Conservation (phyloP, 305 asterid genomes). For the Fraxinus ornus region DNA sequence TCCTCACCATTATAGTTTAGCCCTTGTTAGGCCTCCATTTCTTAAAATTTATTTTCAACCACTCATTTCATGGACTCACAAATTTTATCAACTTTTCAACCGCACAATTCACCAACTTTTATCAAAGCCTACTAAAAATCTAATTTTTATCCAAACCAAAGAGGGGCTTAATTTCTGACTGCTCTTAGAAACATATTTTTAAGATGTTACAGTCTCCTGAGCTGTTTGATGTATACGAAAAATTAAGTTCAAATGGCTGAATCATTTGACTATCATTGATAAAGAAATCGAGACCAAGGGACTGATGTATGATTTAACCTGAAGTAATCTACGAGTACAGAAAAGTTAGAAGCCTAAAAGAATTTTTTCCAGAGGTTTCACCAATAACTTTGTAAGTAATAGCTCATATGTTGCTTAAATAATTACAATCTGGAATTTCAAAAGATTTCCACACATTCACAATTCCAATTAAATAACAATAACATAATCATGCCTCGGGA, state of each 20-base stretch:
- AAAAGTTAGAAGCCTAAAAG: background rate
- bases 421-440: background rate
- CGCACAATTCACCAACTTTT: too few species aligned
- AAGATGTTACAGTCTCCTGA: background rate
- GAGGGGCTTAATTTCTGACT: background rate
- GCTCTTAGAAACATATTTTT: background rate
- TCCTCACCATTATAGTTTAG: background rate
- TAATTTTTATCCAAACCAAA: too few species aligned
- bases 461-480: slow-evolving; percentile 2
- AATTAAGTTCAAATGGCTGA: background rate
- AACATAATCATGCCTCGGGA: slow-evolving; percentile 51
- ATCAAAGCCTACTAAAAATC: too few species aligned
- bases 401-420: background rate
- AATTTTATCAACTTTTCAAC: too few species aligned
- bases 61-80: too few species aligned
- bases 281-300: background rate
- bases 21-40: too few species aligned
- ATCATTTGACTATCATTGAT: background rate
- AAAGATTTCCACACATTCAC: background rate
- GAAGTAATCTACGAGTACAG: background rate
- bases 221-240: background rate
- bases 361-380: background rate
- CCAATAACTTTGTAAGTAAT: background rate
- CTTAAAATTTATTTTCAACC: too few species aligned
- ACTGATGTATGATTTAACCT: background rate